Base-by-base conservation (phyloP, 202 grass and related monocot genomes). In the Bolboschoenoplectus hybrid region DNA sequence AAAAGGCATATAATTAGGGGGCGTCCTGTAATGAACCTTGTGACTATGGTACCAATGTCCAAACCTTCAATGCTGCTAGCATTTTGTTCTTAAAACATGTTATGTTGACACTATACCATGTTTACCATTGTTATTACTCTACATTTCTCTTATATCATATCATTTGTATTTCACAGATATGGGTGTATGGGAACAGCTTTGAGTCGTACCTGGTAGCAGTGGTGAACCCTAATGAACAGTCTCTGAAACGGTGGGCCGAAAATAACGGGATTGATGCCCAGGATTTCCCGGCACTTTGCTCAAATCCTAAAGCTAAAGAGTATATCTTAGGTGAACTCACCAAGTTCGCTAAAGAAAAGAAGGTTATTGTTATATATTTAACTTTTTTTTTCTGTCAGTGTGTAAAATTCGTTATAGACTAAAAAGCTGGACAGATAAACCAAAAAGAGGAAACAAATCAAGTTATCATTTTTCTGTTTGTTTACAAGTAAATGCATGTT, bases 161-260 rank as follows among this genome's bases (percentile, higher is more conserved):
- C 19, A 70, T 79, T 20, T 50, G 43, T 44, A 51, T 84, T 68
- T 90, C 82, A 88, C 88, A 98, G 95, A 92, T 98, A 86, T 98
- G 95, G 95, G 83, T 98, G 61, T 98, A 98, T 7, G 95, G 93
- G 47, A 95, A 95, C 76, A 98, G 95, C 52, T 98, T 98, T 44
- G 95, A 98, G 74, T 95, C 93, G 26, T 94, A 12, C 84, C 93
- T 98, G 81, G 82, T 98, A 50, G 93, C 91, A 14, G 72, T 95
- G 14, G 74, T 88, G 50, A 98, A 98, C 84, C 95, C 95, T 1
- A 98, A 98, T 84, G 72, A 91, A 78, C 88, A 91, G 91, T 72
- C 35, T 56, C 90, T 98, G 49, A 89, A 98, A 10, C 53, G 38
- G 16, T 98, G 93, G 95, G 93, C 93, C 45, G 84, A 63, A 87